Evolutionary conservation across 257 asterid species (phyloP).

Genomic region (Petunia secreta): DNA sequence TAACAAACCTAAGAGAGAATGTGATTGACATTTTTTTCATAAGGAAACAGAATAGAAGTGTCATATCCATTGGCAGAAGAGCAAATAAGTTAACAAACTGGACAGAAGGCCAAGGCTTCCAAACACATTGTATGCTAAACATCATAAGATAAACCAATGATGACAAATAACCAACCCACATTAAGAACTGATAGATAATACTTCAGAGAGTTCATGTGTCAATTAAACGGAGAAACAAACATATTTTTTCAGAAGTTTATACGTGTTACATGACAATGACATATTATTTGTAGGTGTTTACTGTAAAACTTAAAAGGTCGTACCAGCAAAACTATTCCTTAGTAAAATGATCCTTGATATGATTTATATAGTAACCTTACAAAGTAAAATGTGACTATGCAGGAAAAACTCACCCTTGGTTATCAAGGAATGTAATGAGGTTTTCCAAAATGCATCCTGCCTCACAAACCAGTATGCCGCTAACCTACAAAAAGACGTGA

Average conservation of each 20-base stretch:
- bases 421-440: conserved; percentile 84
- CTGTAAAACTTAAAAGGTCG: background rate
- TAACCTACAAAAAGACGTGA: conserved; percentile 53
- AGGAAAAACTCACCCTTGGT: conserved; percentile 65
- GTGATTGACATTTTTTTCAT: conserved; percentile 25
- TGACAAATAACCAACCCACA: too few relatives aligned
- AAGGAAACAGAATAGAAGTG: background rate
- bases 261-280: background rate
- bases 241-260: conserved; percentile 15
- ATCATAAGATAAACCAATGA: too few relatives aligned
- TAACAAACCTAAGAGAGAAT: conserved; percentile 55
- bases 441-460: conserved; percentile 99
- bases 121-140: too few relatives aligned
- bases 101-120: background rate
- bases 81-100: conserved; percentile 2
- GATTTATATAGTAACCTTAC: background rate
- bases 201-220: background rate
- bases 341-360: background rate
- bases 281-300: background rate
- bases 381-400: background rate
- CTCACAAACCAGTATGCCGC: conserved; percentile 94
- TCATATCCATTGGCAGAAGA: conserved; percentile 4
- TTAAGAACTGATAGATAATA: background rate
- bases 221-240: conserved; percentile 33
- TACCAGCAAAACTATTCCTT: background rate